Conservation (phyloP, 192 early-diverging fungal genomes). For the Coemansia sp. region DNA sequence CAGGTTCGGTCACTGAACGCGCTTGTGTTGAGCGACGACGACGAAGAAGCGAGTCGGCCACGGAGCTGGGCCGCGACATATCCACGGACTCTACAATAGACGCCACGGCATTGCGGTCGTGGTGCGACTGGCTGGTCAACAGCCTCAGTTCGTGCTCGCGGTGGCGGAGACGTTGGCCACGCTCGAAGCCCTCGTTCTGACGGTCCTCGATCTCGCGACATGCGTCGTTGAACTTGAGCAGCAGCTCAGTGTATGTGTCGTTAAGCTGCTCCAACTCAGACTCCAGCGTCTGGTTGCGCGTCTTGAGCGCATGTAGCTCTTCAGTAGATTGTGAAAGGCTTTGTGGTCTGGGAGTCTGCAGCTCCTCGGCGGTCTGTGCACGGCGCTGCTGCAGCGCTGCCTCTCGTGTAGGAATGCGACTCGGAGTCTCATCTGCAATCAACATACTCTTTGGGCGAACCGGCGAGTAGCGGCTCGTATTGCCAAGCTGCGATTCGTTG, state of each 20-base stretch:
- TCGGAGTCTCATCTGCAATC: conserved; percentile 13
- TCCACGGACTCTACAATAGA: conserved; percentile 5
- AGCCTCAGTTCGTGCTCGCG: conserved; percentile 48
- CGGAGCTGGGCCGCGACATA: conserved; percentile 19
- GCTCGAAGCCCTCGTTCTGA: conserved; percentile 48
- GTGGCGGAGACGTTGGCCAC: conserved; percentile 54
- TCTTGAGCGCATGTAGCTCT: conserved; percentile 12
- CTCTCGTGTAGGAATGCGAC: conserved; percentile 20
- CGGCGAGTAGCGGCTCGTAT: not conserved
- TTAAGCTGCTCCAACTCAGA: conserved; percentile 54
- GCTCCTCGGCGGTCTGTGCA: conserved; percentile 22
- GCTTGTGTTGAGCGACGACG: conserved; percentile 23
- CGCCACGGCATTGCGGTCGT: conserved; percentile 11
- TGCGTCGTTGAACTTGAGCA: conserved; percentile 57
- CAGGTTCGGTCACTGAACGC: not conserved
- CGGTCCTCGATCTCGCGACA: conserved; percentile 56
- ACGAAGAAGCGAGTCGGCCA: conserved; percentile 20
- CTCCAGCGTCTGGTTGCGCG: conserved; percentile 52
- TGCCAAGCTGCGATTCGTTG: not conserved
- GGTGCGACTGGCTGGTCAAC: conserved; percentile 38
- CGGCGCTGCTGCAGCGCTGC: conserved; percentile 33
- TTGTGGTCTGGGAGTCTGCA: conserved; percentile 10
- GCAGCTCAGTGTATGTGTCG: conserved; percentile 57
- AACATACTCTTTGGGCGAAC: conserved; percentile 1
- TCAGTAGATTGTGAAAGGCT: conserved; percentile 46